A percentile compares a stretch with the other conserved stretches of the same genome.
Conservation (phyloP, 2,329 filamentous ascomycete species). For the Pseudocercospora vitis region DNA sequence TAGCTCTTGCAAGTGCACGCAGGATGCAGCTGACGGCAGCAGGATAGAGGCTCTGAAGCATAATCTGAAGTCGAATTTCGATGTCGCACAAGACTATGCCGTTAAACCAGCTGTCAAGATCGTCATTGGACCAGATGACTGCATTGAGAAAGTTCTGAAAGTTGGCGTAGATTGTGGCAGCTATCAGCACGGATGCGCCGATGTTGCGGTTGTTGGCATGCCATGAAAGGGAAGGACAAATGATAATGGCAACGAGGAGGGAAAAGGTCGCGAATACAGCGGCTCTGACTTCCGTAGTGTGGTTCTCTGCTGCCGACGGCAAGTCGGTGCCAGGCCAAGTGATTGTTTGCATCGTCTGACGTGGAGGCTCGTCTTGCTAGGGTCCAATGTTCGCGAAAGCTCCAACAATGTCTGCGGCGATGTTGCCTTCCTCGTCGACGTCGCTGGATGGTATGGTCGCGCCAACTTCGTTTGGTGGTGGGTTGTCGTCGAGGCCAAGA, state of each 20-base stretch:
- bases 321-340: constrained; percentile 1
- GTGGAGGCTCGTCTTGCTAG: not conserved
- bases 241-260: constrained; percentile 52
- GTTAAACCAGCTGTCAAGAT: constrained; percentile 56
- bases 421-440: not conserved
- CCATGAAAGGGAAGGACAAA: constrained; percentile 59
- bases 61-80: constrained; percentile 59
- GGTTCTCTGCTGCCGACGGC: not conserved
- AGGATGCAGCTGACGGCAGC: constrained; percentile 60
- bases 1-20: constrained; percentile 58
- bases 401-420: not conserved
- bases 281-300: constrained; percentile 25
- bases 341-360: not conserved
- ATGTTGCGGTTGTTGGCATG: constrained; percentile 63
- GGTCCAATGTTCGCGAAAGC: not conserved
- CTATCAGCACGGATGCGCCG: constrained; percentile 57
- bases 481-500: constrained; percentile 20
- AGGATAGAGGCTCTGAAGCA: constrained; percentile 53
- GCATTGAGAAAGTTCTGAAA: constrained; percentile 60
- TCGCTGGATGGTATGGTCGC: not conserved
- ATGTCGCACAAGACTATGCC: constrained; percentile 65
- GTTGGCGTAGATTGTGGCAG: constrained; percentile 59
- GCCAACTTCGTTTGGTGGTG: constrained; percentile 18
- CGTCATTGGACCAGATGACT: constrained; percentile 63
- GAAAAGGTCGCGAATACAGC: constrained; percentile 52